Percentiles rank a stretch among this genome's conserved stretches.
Conservation (phyloP, 345 rosid genomes). For the Citrus maxima region DNA sequence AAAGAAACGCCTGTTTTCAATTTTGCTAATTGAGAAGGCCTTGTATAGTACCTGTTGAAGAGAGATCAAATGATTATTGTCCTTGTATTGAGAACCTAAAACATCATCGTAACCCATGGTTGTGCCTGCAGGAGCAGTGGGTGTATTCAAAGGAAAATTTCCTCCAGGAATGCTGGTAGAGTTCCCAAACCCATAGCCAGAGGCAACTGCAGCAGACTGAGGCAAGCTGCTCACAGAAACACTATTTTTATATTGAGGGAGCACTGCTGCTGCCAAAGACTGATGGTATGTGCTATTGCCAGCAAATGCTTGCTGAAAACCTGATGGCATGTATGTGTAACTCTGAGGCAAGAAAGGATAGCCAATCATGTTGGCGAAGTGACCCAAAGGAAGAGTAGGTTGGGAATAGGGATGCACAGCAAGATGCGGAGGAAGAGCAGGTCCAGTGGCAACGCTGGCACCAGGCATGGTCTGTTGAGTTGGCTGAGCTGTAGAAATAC, state of each 20-base stretch:
- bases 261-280: constrained; percentile 77
- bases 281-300: constrained; percentile 84
- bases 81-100: constrained; percentile 85
- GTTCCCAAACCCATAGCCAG: constrained; percentile 86
- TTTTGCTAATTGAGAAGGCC: neutral
- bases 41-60: constrained; percentile 60
- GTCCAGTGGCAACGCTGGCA: constrained; percentile 68
- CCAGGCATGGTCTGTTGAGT: constrained; percentile 55
- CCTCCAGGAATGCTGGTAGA: constrained; percentile 67
- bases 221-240: constrained; percentile 79
- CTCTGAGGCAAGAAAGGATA: constrained; percentile 91
- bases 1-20: neutral
- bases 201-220: constrained; percentile 75
- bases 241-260: constrained; percentile 85
- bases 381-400: constrained; percentile 79
- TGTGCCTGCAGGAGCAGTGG: constrained; percentile 57
- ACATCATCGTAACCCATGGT: constrained; percentile 72
- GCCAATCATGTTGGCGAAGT: constrained; percentile 80
- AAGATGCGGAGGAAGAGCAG: constrained; percentile 80
- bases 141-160: constrained; percentile 68
- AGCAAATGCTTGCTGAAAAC: constrained; percentile 81
- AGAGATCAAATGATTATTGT: constrained; percentile 61
- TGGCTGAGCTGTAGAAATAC: constrained; percentile 69
- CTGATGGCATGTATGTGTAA: constrained; percentile 88
- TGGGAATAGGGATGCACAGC: constrained; percentile 91